A percentile compares a stretch with the other conserved stretches of the same genome.
phyloP scores from a whole-genome alignment of 331 rosid genomes.

The Rosa hybrid region DNA sequence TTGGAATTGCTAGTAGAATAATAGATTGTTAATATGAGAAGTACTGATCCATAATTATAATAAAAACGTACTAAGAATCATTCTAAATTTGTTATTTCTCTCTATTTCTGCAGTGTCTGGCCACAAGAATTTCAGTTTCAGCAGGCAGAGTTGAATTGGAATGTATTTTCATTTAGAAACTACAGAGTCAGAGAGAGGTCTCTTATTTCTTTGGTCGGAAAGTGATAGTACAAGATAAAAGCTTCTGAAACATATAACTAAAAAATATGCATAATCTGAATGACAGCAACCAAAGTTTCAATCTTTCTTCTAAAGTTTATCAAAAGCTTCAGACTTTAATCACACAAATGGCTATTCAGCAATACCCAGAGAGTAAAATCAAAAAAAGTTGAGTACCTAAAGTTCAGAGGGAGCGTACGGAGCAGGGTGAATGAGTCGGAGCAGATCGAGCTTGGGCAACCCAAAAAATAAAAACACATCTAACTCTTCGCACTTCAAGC shows the following conservation, averaged over 20 bases:
- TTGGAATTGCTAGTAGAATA: neutral
- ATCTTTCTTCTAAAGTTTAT: neutral
- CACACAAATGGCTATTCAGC: neutral
- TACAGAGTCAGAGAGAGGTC: neutral
- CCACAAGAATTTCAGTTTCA: neutral
- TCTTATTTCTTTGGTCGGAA: neutral
- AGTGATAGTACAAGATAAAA: neutral
- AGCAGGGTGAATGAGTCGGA: constrained; percentile 63
- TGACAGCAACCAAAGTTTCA: neutral
- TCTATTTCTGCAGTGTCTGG: neutral
- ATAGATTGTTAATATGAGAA: neutral
- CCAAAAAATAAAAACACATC: neutral
- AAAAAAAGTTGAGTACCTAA: neutral
- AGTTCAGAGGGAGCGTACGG: constrained; percentile 30
- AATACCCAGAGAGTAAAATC: neutral
- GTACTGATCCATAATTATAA: neutral
- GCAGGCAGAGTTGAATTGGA: neutral
- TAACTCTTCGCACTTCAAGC: neutral
- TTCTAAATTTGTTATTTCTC: neutral
- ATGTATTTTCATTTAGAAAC: neutral
- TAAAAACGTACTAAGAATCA: neutral
- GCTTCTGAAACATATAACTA: neutral
- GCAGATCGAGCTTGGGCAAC: constrained; percentile 28
- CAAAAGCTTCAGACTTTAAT: neutral
- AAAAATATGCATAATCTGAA: neutral